phyloP scores from a whole-genome alignment of 805 yeast genomes.

The Yarrowia sp. region DNA sequence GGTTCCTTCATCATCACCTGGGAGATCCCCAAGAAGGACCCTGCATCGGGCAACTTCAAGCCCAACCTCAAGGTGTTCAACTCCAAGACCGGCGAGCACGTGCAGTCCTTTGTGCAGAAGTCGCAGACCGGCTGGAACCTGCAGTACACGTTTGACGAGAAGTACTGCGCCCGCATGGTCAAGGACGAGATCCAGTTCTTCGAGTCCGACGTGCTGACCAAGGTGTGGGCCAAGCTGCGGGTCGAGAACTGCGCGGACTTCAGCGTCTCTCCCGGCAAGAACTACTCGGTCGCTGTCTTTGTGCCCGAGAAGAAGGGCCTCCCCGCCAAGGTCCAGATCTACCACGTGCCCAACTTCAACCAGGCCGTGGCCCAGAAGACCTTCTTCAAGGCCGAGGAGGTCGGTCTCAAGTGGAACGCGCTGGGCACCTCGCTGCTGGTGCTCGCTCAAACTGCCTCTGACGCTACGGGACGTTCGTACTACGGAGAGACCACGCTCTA shows the following conservation, averaged over 20 bases:
- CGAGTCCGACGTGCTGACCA: conserved; percentile 46
- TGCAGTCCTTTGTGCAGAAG: conserved; percentile 68
- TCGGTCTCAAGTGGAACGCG: conserved; percentile 88
- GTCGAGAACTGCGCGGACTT: conserved; percentile 58
- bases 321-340: conserved; percentile 86
- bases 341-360: conserved; percentile 68
- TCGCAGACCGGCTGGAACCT: conserved; percentile 86
- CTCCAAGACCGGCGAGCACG: conserved; percentile 48
- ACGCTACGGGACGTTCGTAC: conserved; percentile 86
- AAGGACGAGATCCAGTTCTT: conserved; percentile 66
- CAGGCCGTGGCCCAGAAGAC: conserved; percentile 82
- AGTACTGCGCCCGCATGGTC: conserved; percentile 59
- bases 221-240: conserved; percentile 59
- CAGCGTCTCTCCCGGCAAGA: conserved; percentile 79
- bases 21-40: conserved; percentile 75
- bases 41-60: conserved; percentile 66
- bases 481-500: conserved; percentile 95
- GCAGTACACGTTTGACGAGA: conserved; percentile 84
- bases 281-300: conserved; percentile 87
- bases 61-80: conserved; percentile 80
- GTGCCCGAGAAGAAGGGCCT: conserved; percentile 82
- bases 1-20: conserved; percentile 82
- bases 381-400: conserved; percentile 93
- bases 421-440: conserved; percentile 93
- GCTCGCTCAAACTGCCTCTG: conserved; percentile 93